Percentiles rank a stretch among this genome's conserved stretches.
These are phyloP conservation scores for Diaporthe amygdali DNA, from an alignment of 2,329 filamentous ascomycete species.

Conservation along the genomic window DNA sequence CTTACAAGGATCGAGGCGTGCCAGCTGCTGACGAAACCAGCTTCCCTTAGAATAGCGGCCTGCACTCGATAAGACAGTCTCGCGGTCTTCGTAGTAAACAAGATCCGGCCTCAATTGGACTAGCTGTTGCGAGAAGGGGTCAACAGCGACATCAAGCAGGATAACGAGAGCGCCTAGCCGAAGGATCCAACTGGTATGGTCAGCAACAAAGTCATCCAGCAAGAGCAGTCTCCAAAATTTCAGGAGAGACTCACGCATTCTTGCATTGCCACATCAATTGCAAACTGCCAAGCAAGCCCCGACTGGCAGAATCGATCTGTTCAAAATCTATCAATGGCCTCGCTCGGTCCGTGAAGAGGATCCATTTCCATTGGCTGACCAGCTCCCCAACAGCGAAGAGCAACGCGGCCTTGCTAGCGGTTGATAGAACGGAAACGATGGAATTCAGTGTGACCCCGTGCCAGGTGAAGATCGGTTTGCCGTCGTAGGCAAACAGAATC, in stretches of 20 bases:
- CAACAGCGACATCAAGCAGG: not conserved
- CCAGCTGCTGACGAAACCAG: not conserved
- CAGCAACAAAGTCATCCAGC: not conserved
- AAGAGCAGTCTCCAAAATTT: not conserved
- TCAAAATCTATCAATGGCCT: constrained; percentile 15
- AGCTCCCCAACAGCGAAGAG: constrained; percentile 1
- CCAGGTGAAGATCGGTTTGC: constrained; percentile 1
- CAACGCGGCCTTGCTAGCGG: not conserved
- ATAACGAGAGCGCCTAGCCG: constrained; percentile 9
- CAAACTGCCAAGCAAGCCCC: constrained; percentile 12
- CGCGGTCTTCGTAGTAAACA: not conserved
- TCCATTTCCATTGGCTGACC: constrained; percentile 20
- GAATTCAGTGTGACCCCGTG: constrained; percentile 10
- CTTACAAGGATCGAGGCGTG: not conserved
- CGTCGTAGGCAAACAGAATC: not conserved
- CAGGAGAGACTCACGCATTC: not conserved
- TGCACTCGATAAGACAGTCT: not conserved
- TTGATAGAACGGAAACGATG: constrained; percentile 10
- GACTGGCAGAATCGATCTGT: constrained; percentile 15
- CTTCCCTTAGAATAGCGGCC: constrained; percentile 1
- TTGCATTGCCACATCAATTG: not conserved
- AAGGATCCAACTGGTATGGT: not conserved
- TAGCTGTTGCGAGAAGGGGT: constrained; percentile 19
- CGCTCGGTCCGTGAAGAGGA: not conserved
- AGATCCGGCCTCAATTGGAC: constrained; percentile 1